Percentiles rank a stretch among this genome's conserved stretches.
Conservation (phyloP, 345 rosid species). For the Noccaea caerulescens region DNA sequence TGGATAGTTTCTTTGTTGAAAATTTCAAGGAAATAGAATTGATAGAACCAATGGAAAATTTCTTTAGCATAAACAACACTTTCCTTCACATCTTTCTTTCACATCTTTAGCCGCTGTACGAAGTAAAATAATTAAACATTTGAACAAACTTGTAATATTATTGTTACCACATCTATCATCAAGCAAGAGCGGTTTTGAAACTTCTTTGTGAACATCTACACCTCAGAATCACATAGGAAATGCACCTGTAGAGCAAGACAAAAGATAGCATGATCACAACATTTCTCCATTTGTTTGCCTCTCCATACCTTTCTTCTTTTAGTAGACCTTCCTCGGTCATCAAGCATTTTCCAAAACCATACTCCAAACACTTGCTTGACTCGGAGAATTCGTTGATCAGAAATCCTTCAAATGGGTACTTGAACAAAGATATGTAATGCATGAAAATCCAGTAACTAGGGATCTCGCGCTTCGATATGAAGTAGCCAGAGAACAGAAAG, state of each 20-base stretch:
- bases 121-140: slow-evolving; percentile 53
- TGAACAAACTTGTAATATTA: slow-evolving; percentile 43
- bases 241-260: slow-evolving; percentile 78
- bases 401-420: slow-evolving; percentile 97
- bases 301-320: slow-evolving; percentile 76
- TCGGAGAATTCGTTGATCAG: slow-evolving; percentile 88
- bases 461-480: slow-evolving; percentile 76
- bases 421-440: slow-evolving; percentile 88
- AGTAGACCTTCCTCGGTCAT: slow-evolving; percentile 72
- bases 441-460: slow-evolving; percentile 93
- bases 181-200: slow-evolving; percentile 42
- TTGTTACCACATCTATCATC: slow-evolving; percentile 38
- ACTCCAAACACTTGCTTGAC: slow-evolving; percentile 75
- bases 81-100: neutral
- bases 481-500: slow-evolving; percentile 96
- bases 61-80: slow-evolving; percentile 27
- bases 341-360: slow-evolving; percentile 65
- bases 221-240: slow-evolving; percentile 77
- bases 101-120: slow-evolving; percentile 41
- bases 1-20: neutral
- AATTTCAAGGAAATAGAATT: neutral
- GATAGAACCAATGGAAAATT: slow-evolving; percentile 14
- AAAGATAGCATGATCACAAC: slow-evolving; percentile 72
- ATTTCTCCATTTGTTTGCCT: slow-evolving; percentile 71
- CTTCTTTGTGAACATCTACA: slow-evolving; percentile 68